Evolutionary conservation across 2,329 filamentous ascomycete species (phyloP), one percentile per base, ranked within the genome.

Genomic region (Tolypocladium guangdongense): DNA sequence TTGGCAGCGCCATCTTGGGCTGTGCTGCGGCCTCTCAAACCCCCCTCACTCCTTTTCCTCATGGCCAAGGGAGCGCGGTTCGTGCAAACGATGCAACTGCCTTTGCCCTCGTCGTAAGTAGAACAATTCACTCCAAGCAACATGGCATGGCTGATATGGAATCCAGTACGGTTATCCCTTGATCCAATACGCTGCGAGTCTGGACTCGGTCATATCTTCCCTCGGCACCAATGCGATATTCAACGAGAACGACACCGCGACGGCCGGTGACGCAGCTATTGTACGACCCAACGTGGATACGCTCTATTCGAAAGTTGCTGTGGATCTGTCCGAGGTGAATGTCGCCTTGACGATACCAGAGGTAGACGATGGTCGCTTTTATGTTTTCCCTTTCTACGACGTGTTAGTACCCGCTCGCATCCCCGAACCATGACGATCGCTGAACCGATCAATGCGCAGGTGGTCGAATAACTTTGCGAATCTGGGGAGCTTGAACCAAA

Each of bases 401-500:
- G 50, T 60, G 64, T 67, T 54, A 55, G 60, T 56, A 16, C 20
- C 45, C 24, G 24, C 45, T n/a, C n/a, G n/a, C n/a, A n/a, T n/a
- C n/a, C n/a, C n/a, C n/a, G n/a, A n/a, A n/a, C n/a, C n/a, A n/a
- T n/a, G n/a, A n/a, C n/a, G n/a, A n/a, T n/a, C n/a, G n/a, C n/a
- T n/a, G n/a, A n/a, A n/a, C n/a, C n/a, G n/a, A n/a, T n/a, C n/a
- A n/a, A n/a, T n/a, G n/a, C 45, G 24, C 22, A 63, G 62, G 32
- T 66, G 60, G 43, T 63, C 58, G 24, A 60, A 66, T 47, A 65
- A 66, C 56, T 60, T 61, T 53, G 62, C 60, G 36, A 65, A 63
- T 36, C 35, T 67, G 18, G 62, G 64, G 8, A 58, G 49, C 47
- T 49, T 59, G 43, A 24, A 16, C 22, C 50, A 50, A 12, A 39